Evolutionary conservation across 257 asterid genomes (phyloP), one percentile per base, ranked within the genome.

Genomic region (Paraleonurus japonicus): DNA sequence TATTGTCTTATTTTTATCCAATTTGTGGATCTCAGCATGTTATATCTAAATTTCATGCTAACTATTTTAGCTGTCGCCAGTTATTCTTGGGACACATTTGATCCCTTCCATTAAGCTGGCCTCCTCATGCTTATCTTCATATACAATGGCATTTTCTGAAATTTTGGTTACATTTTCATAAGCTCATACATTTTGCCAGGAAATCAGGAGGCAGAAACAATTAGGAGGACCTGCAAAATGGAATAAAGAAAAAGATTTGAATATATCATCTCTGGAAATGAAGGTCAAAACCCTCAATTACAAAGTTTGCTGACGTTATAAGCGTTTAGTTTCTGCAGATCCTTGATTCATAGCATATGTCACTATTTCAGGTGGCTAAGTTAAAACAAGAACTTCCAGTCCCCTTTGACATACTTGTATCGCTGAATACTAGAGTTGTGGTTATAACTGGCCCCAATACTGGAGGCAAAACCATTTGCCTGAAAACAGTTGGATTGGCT

Each of bases 401-500:
- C 80, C 99, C 99, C 71, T 82, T 87, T 66, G 90, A 95, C 83
- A 84, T 95, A 78, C 83, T 75, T 76, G 81, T 92, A 67, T 79
- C 80, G 28, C 78, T 77, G 68, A 84, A 80, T 76, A 85, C 90
- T 57, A 86, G 87, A 74, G 99, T 92, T 65, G 70, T 92, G 54
- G 87, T 92, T 27, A 86, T 95, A 79, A 91, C 98, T 26, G 99
- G 99, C 71, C 99, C 99, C 26, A 95, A 95, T 77, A 95, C 99
- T 43, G 99, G 99, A 57, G 99, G 99, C 75, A 95, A 95, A 85
- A 95, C 99, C 81, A 89, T 95, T 79, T 85, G 90, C 77, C 85
- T 95, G 87, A 95, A 95, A 87, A 95, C 98, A 61, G 80, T 92
- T 78, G 99, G 95, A 65, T 84, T 95, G 88, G 99, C 99, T 80